Base-by-base conservation (phyloP, 2,329 filamentous ascomycete genomes). In the Drechmeria coniospora region DNA sequence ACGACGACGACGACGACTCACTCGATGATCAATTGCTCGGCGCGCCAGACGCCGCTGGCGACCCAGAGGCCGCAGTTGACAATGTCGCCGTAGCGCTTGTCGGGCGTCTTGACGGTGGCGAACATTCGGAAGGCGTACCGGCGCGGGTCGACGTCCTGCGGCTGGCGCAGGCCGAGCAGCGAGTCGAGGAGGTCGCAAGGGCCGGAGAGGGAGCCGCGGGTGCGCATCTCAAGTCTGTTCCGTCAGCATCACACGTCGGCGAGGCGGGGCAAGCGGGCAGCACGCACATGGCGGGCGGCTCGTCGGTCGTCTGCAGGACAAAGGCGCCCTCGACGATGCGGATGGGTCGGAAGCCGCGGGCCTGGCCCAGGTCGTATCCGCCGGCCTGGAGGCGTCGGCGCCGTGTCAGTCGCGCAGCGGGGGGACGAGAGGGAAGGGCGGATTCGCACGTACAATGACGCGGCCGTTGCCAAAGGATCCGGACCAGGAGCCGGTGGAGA, bases 51-150 rank as follows among this genome's bases (percentile, higher is more conserved):
- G 26, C 59, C 60, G 40, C 58, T 61, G 6, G 59, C 60, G 25
- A 64, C 51, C 60, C 60, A 64, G 28, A 64, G 47, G 5, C 58
- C 60, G 40, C 56, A 61, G 41, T 65, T 65, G 15, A 65, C 51
- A 31, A 55, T 55, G 30, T 61, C 57, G 26, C 50, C 50, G 36
- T 65, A 65, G 17, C 61, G 52, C 40, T 59, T 54, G 43, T 65
- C 61, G 3, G 57, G 49, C 14, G 61, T 63, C 41, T 63, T 61
- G 48, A 65, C 57, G 12, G 57, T 60, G 32, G 60, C 54, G 32
- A 61, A 62, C 38, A 64, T 49, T 34, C 59, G 54, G 36, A 64
- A 64, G 32, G 56, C 57, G 36, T 65, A 65, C 30, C 53, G 51
- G 10, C 53, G 49, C 8, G 54, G 52, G 30, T 57, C 53, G 27